Base-by-base conservation (phyloP, 1,284 basidiomycete genomes). In the Pseudozyma thailandica region DNA sequence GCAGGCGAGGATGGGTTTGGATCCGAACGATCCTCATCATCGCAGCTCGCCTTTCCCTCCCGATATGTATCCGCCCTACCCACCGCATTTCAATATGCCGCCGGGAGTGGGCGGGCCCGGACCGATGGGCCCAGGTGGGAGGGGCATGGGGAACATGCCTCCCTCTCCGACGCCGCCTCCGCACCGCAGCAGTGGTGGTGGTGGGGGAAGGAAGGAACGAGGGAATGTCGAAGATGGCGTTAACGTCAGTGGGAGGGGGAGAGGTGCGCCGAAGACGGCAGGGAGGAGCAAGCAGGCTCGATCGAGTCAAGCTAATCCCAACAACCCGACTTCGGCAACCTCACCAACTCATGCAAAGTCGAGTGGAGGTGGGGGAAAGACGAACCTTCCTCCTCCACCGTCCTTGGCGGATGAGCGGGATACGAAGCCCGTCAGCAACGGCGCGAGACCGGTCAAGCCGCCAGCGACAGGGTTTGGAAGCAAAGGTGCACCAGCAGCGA, bases 1-100 rank as follows among this genome's bases (percentile, higher is more conserved):
- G n/a, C 62, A 57, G 18, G 52, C 60, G 28, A 51, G 60, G 25
- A 56, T 63, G 56, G 61, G 68, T 2, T 45, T 65, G 18, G 61
- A 65, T 26, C 57, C 57, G 6, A 56, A 64, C 42, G 69, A 66
- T 33, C 58, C 59, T n/a, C 58, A 63, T 35, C 55, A 66, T 33
- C 51, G 63, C 27, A 54, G 62, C 27, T 72, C 70, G 15, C 63
- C 70, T 3, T 69, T 62, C 42, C 71, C 57, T 7, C 65, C 60
- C 8, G 71, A 73, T 12, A 62, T 73, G 57, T 73, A 69, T 26
- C 46, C 38, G 6, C 52, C 55, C 9, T 64, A 66, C 46, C 70
- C 70, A 20, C 58, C 62, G 25, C 62, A 72, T 18, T 53, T 61
- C 43, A 53, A 46, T 42, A 20, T 63, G 18, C 48, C 64, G 26